Base-by-base conservation (phyloP, 257 asterid genomes). In the Sherardia arvensis region DNA sequence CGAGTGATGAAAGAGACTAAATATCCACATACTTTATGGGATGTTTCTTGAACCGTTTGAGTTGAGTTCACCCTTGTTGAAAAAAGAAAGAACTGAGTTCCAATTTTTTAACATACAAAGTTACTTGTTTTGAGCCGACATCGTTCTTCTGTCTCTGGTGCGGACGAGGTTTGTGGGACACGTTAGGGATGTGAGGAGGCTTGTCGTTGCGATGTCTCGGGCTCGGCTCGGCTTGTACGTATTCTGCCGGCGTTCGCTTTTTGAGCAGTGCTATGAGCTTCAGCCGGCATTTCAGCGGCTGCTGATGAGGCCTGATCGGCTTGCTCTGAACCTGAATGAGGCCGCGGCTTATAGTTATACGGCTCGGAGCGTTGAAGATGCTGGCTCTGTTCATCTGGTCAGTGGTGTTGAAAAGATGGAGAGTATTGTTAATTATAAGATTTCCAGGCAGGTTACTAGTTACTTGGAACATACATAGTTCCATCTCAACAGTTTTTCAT, bases 181-280 rank as follows among this genome's bases (percentile, higher is more conserved):
- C 75, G 91, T 92, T 69, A 96, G 99, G 70, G 99, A 92, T 76
- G 97, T 92, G 33, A 83, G 99, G 84, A 83, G 99, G 78, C 79
- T 92, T 83, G 85, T 92, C 25, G 99, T 92, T 2, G 99, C 99
- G 67, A 92, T 92, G 99, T 92, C 99, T 58, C 99, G 99, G 69
- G 99, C 99, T 72, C 87, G 99, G 56, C 74, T 92, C 77, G 99
- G 99, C 72, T 91, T 92, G 23, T 92, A 84, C 74, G 88, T 92
- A 30, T 89, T 92, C 73, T 84, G 96, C 61, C 86, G 96, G 59
- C 95, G 97, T 57, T 87, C 95, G 62, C 84, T 92, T 63, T 92
- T 92, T 69, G 99, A 92, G 69, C 97, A 92, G 69, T 92, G 99
- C 73, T 89, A 92, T 66, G 99, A 92, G 66, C 82, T 92, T 48